Evolutionary conservation across 1,284 basidiomycete genomes (phyloP), one percentile per base, ranked within the genome.

Genomic region (Sporisorium reilianum): DNA sequence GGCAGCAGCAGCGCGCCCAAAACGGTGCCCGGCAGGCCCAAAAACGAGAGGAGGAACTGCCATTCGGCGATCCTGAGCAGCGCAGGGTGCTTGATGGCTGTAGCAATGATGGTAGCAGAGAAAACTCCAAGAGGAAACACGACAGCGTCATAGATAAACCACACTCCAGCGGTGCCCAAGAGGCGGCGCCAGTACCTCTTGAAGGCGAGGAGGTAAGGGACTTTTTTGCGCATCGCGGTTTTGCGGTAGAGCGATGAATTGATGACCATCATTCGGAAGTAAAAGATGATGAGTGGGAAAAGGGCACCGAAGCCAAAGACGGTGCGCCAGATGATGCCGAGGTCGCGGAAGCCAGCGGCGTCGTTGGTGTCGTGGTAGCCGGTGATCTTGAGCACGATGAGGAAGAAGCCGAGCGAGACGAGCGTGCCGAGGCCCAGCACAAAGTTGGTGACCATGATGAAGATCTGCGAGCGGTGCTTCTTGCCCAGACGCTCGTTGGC

Each of bases 321-420:
- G 55, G 91, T 88, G 23, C 92, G 88, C 92, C 92, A 93, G 50
- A 92, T 90, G 10, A 90, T 91, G 28, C 88, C 83, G 9, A 93
- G 87, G 78, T 91, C 89, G 51, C 89, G 83, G 68, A 89, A 87
- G 18, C 91, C 91, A 0, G 22, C 41, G 11, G 89, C 51, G 18
- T 62, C 40, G 8, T 55, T 64, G 12, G 57, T 51, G 46, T 75
- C 63, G 26, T 54, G 28, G 42, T 80, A 78, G 2, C 58, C 56
- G 9, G 78, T 62, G 51, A 74, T 89, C 88, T 89, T 28, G 62
- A 93, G 86, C 32, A 91, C 90, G 73, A 93, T 90, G 42, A 93
- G 84, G 85, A 92, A 93, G 26, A 92, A 87, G 5, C 88, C 88
- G 58, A 90, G 89, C 3, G 91, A 90, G 60, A 93, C 85, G 8